Conservation (phyloP, 1,139 yeast species). For the Blastobotrys indianensis region DNA sequence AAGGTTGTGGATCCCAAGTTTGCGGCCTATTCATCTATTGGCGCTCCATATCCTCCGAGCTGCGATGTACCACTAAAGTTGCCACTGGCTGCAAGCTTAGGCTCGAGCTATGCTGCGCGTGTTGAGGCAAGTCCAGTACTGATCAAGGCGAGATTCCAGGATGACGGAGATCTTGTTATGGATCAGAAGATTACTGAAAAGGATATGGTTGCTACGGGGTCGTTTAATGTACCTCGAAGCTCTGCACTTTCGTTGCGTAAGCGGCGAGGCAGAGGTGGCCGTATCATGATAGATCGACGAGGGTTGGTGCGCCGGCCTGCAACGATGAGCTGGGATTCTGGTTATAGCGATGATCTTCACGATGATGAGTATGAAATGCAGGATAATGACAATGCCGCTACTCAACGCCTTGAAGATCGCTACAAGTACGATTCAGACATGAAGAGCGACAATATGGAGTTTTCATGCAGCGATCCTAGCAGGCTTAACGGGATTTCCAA, state of each 20-base stretch:
- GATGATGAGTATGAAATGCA: slow-evolving; percentile 15
- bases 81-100: slow-evolving; percentile 28
- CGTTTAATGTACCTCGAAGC: slow-evolving; percentile 29
- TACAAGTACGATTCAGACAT: slow-evolving; percentile 73
- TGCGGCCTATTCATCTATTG: slow-evolving; percentile 75
- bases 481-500: slow-evolving; percentile 74
- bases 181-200: slow-evolving; percentile 23
- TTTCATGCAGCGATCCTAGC: slow-evolving; percentile 59
- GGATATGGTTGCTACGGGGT: slow-evolving; percentile 23
- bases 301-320: slow-evolving; percentile 33
- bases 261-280: slow-evolving; percentile 68
- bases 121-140: slow-evolving; percentile 27
- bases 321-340: slow-evolving; percentile 15
- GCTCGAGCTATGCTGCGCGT: slow-evolving; percentile 27
- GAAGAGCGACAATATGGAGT: slow-evolving; percentile 44
- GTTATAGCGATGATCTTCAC: slow-evolving; percentile 26
- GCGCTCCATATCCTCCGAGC: slow-evolving; percentile 67
- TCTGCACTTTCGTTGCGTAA: slow-evolving; percentile 53
- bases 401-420: slow-evolving; percentile 56
- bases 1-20: slow-evolving; percentile 52
- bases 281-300: slow-evolving; percentile 68
- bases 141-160: slow-evolving; percentile 18
- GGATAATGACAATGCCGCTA: slow-evolving; percentile 20
- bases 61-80: slow-evolving; percentile 33
- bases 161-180: slow-evolving; percentile 21